These are phyloP conservation scores for Lasiodiplodia gonubiensis DNA, from an alignment of 2,329 filamentous ascomycete genomes.

Conservation along the genomic window DNA sequence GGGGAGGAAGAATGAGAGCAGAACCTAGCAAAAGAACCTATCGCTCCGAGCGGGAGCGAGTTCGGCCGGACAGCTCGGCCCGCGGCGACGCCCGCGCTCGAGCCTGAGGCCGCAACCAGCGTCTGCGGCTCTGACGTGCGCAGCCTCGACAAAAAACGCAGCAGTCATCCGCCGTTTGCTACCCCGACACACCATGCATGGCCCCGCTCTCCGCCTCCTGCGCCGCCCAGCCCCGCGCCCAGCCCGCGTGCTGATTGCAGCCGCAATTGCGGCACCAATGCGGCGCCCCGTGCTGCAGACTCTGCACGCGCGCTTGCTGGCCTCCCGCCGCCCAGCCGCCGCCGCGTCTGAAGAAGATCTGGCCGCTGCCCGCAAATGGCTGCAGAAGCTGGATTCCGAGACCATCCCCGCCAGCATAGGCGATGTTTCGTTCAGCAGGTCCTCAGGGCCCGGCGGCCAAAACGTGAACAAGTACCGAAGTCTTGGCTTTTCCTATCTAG, in stretches of 20 bases:
- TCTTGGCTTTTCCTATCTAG: slow-evolving; percentile 17
- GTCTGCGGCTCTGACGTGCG: neutral
- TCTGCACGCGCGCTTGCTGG: slow-evolving; percentile 2
- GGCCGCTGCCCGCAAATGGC: slow-evolving; percentile 61
- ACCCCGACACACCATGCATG: neutral
- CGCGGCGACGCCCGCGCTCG: slow-evolving; percentile 29
- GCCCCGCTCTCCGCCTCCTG: neutral
- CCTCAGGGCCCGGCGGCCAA: slow-evolving; percentile 69
- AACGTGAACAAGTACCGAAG: slow-evolving; percentile 69
- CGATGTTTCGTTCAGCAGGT: slow-evolving; percentile 66
- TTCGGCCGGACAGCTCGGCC: slow-evolving; percentile 17
- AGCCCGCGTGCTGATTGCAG: neutral
- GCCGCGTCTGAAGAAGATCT: slow-evolving; percentile 39
- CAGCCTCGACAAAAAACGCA: neutral
- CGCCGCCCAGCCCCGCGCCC: neutral
- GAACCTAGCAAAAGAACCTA: slow-evolving; percentile 15
- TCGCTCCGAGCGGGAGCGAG: slow-evolving; percentile 10
- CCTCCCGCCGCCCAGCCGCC: slow-evolving; percentile 1
- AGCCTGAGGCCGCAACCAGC: neutral
- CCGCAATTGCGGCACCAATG: neutral
- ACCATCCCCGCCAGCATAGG: slow-evolving; percentile 63
- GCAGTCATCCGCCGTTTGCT: neutral
- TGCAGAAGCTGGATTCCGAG: slow-evolving; percentile 58
- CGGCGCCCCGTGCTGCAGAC: neutral
- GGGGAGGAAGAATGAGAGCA: neutral